Percentiles rank a stretch among this genome's conserved stretches.
Conservation (phyloP, 2,329 filamentous ascomycete species). For the Neopestalotiopsis sp. region DNA sequence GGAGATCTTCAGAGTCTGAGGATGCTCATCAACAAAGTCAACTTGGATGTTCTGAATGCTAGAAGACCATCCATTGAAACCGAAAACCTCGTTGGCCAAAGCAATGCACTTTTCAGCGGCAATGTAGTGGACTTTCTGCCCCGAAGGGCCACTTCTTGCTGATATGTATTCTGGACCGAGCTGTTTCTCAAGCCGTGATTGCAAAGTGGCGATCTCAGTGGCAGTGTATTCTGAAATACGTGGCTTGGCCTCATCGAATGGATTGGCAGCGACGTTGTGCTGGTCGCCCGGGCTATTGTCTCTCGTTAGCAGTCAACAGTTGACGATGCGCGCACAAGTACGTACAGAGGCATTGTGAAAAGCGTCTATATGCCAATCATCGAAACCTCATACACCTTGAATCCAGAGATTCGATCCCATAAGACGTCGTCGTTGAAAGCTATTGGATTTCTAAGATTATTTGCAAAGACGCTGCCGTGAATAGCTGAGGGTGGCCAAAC, state of each 20-base stretch:
- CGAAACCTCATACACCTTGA: neutral
- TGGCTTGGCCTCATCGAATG: conserved; percentile 76
- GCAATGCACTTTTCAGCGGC: conserved; percentile 97
- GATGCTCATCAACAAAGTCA: conserved; percentile 91
- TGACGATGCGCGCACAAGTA: neutral
- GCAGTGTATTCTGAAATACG: conserved; percentile 84
- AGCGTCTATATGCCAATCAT: conserved; percentile 1
- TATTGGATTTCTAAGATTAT: neutral
- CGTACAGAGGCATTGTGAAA: conserved; percentile 20
- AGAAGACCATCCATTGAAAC: conserved; percentile 74
- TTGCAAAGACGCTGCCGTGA: neutral
- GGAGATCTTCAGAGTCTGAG: conserved; percentile 77
- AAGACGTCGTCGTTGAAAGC: neutral
- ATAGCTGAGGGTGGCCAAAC: neutral
- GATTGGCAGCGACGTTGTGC: conserved; percentile 71
- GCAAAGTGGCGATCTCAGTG: conserved; percentile 86
- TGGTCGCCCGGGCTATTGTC: conserved; percentile 70
- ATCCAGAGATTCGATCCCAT: neutral
- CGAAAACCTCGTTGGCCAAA: conserved; percentile 45
- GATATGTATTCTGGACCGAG: conserved; percentile 97
- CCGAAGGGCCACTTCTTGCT: conserved; percentile 79
- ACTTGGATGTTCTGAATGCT: conserved; percentile 94
- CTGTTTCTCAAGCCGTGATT: conserved; percentile 87
- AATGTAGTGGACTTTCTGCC: conserved; percentile 89
- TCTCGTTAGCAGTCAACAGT: neutral